Percentiles rank a stretch among this genome's conserved stretches.
Conservation (phyloP, 75 land plant genomes). For the Chamaecyparis obtusa region DNA sequence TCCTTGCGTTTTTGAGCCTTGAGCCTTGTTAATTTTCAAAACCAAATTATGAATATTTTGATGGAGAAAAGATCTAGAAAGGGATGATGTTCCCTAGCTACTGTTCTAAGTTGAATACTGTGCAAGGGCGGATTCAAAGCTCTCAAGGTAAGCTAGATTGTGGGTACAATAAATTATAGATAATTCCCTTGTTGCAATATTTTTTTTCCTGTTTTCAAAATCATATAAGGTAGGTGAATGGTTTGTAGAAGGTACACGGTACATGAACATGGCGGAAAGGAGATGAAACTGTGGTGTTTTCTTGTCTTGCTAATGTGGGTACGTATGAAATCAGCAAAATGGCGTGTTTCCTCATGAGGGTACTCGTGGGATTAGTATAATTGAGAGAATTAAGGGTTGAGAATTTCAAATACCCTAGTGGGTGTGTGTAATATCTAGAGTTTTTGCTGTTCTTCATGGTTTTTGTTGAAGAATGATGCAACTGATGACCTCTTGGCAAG, state of each 20-base stretch:
- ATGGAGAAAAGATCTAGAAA: not conserved
- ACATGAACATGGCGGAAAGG: not conserved
- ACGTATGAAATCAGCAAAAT: not conserved
- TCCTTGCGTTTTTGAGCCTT: not conserved
- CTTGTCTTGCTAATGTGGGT: not conserved
- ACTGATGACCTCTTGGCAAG: constrained; percentile 2
- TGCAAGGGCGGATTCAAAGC: constrained; percentile 4
- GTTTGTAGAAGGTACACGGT: not conserved
- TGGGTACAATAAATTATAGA: not conserved
- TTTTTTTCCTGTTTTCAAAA: not conserved
- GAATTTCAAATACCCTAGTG: not conserved
- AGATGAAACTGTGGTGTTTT: not conserved
- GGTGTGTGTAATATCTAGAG: not conserved
- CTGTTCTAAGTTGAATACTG: not conserved
- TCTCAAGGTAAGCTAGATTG: not conserved
- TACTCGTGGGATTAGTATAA: not conserved
- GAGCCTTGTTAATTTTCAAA: not conserved
- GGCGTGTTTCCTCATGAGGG: not conserved
- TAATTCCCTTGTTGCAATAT: not conserved
- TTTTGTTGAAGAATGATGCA: constrained; percentile 10
- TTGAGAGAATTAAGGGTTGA: constrained; percentile 10
- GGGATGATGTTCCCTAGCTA: constrained; percentile 1
- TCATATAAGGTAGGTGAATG: not conserved
- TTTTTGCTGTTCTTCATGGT: not conserved
- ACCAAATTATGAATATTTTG: not conserved